Conservation (phyloP, 306 rosid species). For the Castanea crenata region DNA sequence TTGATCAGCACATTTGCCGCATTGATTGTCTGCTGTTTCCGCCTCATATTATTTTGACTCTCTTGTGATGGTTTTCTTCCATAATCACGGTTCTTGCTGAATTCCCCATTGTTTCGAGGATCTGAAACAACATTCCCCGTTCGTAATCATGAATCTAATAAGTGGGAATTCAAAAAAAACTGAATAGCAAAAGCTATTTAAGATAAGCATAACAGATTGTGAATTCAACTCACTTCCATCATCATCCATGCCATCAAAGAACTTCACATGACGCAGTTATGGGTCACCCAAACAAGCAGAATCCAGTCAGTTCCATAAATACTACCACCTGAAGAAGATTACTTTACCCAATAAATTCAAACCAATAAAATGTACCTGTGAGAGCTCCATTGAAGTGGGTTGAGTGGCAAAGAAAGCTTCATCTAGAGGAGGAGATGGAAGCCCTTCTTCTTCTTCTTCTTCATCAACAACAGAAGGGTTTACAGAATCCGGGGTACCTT, state of each 20-base stretch:
- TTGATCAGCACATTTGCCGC: constrained; percentile 31
- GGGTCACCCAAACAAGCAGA: constrained; percentile 32
- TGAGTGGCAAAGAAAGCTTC: constrained; percentile 68
- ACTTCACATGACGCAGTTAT: constrained; percentile 44
- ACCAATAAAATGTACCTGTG: constrained; percentile 48
- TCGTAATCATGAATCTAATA: constrained; percentile 37
- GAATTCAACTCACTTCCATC: constrained; percentile 83
- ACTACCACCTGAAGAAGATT: constrained; percentile 5
- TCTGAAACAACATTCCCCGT: constrained; percentile 63
- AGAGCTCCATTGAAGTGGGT: constrained; percentile 70
- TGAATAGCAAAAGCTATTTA: constrained; percentile 25
- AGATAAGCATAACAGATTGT: constrained; percentile 35
- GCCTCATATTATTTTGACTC: constrained; percentile 36
- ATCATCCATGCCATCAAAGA: constrained; percentile 98
- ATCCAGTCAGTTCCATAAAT: constrained; percentile 39
- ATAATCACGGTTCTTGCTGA: constrained; percentile 43
- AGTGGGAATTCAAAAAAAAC: constrained; percentile 41
- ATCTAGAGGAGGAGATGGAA: constrained; percentile 93
- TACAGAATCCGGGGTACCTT: constrained; percentile 70
- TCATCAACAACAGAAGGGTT: constrained; percentile 60
- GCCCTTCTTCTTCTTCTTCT: constrained; percentile 89
- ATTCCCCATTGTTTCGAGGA: constrained; percentile 60
- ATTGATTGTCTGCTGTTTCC: constrained; percentile 35
- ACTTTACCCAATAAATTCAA: not conserved
- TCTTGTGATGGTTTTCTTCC: constrained; percentile 52